These are phyloP conservation scores for Cordyceps militaris DNA, from an alignment of 2,329 filamentous ascomycete genomes.

Conservation along the genomic window DNA sequence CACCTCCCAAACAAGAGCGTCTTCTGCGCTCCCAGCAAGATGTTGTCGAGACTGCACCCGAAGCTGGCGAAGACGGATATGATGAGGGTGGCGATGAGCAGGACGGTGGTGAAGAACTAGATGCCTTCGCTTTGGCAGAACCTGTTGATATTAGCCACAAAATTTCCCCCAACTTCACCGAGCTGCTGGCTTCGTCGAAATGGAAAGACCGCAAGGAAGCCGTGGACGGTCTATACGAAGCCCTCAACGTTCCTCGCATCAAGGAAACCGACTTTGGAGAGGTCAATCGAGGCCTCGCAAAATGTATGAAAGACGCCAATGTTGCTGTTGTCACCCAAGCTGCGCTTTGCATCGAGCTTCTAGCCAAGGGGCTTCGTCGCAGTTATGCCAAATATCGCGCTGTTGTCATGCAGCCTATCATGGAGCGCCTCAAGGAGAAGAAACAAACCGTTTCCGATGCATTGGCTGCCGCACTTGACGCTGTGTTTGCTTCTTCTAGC, in stretches of 20 bases:
- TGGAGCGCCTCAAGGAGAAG: constrained; percentile 97
- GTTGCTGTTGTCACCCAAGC: constrained; percentile 89
- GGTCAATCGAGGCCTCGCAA: constrained; percentile 74
- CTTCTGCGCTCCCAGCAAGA: constrained; percentile 85
- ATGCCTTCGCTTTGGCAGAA: constrained; percentile 75
- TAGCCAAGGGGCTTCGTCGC: constrained; percentile 78
- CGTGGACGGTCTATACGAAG: constrained; percentile 69
- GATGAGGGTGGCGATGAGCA: constrained; percentile 50
- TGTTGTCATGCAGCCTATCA: constrained; percentile 76
- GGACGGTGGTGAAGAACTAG: constrained; percentile 60
- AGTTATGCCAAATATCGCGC: constrained; percentile 74
- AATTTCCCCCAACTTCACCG: constrained; percentile 73
- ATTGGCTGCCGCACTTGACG: constrained; percentile 75
- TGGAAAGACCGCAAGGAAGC: constrained; percentile 99
- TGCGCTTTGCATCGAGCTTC: constrained; percentile 81
- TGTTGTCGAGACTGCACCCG: constrained; percentile 62
- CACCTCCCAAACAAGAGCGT: constrained; percentile 81
- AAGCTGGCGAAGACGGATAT: constrained; percentile 47
- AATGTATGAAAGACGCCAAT: constrained; percentile 98
- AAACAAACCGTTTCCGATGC: constrained; percentile 85
- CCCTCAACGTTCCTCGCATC: constrained; percentile 79
- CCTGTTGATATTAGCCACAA: constrained; percentile 81
- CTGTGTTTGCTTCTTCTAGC: constrained; percentile 56
- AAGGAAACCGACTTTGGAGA: constrained; percentile 88
- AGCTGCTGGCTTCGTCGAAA: constrained; percentile 81